Evolutionary conservation across 2,329 filamentous ascomycete genomes (phyloP).

Genomic region (Delphinella strobiligena): DNA sequence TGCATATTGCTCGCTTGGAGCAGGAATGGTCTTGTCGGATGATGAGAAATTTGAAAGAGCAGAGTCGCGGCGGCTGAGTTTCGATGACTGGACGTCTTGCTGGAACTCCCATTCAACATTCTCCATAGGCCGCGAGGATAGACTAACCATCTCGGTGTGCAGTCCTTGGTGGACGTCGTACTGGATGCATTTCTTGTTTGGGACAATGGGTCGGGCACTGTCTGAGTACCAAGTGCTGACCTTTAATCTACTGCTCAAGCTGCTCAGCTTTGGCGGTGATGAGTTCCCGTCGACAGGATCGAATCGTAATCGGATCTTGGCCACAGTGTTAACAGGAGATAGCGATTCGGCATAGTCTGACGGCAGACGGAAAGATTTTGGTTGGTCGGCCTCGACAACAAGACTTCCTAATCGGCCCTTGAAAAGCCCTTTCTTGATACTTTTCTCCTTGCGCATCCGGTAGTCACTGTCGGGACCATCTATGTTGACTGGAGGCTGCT

Average conservation of each 20-base stretch:
- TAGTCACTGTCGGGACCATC: slow-evolving; percentile 36
- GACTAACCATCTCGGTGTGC: slow-evolving; percentile 39
- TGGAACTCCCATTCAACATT: slow-evolving; percentile 44
- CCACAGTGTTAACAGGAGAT: slow-evolving; percentile 39
- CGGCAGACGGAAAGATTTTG: slow-evolving; percentile 41
- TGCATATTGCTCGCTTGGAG: slow-evolving; percentile 28
- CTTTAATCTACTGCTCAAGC: slow-evolving; percentile 42
- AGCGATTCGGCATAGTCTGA: slow-evolving; percentile 23
- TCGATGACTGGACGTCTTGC: slow-evolving; percentile 18
- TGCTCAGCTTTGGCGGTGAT: slow-evolving; percentile 41
- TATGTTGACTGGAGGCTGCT: slow-evolving; percentile 46
- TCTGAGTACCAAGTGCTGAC: slow-evolving; percentile 46
- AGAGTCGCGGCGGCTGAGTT: slow-evolving; percentile 27
- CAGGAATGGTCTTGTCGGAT: neutral
- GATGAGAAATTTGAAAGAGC: slow-evolving; percentile 16
- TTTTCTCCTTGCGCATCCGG: slow-evolving; percentile 45
- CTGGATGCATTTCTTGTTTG: slow-evolving; percentile 29
- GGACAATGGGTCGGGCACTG: slow-evolving; percentile 38
- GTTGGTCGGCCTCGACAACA: slow-evolving; percentile 45
- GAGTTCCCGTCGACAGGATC: slow-evolving; percentile 41
- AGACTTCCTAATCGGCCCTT: slow-evolving; percentile 47
- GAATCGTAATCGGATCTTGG: slow-evolving; percentile 47
- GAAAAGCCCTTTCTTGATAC: slow-evolving; percentile 47
- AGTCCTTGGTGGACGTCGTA: slow-evolving; percentile 38
- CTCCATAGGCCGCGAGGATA: slow-evolving; percentile 44